Evolutionary conservation across 2,329 filamentous ascomycete genomes (phyloP).

Genomic region (Harringtonia lauricola): DNA sequence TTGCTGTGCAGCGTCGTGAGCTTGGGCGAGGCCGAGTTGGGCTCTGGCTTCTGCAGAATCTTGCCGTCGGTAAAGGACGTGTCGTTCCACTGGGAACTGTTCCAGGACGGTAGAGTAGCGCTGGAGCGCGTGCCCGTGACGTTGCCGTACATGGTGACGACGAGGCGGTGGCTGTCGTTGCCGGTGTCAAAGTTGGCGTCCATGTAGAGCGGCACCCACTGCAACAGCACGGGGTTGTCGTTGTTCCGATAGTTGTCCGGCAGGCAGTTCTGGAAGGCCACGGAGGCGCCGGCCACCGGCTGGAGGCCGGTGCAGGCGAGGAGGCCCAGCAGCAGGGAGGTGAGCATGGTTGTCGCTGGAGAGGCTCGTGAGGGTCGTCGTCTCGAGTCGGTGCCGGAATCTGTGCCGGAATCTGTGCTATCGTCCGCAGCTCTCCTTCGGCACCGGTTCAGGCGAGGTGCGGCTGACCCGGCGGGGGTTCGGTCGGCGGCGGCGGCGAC

Average conservation of each 20-base stretch:
- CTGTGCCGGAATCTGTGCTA: too few relatives aligned
- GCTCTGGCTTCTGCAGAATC: constrained; percentile 54
- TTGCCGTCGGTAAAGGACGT: constrained; percentile 56
- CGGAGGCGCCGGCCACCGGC: constrained; percentile 49
- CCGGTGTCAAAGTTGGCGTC: constrained; percentile 60
- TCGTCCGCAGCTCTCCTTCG: too few relatives aligned
- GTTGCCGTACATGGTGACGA: constrained; percentile 80
- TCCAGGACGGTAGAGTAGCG: constrained; percentile 46
- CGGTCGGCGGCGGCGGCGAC: too few relatives aligned
- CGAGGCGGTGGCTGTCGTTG: constrained; percentile 52
- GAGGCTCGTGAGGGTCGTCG: background rate
- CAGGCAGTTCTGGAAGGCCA: constrained; percentile 82
- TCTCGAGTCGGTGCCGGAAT: too few relatives aligned
- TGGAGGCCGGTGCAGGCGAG: constrained; percentile 25
- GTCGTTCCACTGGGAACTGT: constrained; percentile 52
- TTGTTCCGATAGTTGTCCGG: constrained; percentile 34
- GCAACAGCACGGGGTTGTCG: constrained; percentile 48
- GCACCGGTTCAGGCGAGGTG: too few relatives aligned
- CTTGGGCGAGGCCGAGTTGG: constrained; percentile 33
- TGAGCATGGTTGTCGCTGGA: background rate
- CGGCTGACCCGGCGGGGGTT: too few relatives aligned
- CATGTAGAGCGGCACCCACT: constrained; percentile 68
- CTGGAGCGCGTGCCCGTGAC: constrained; percentile 61
- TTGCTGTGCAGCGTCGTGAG: constrained; percentile 64
- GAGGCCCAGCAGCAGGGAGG: constrained; percentile 25